Conservation (phyloP, 2,329 filamentous ascomycete genomes). For the Mycosphaerella arachidis region DNA sequence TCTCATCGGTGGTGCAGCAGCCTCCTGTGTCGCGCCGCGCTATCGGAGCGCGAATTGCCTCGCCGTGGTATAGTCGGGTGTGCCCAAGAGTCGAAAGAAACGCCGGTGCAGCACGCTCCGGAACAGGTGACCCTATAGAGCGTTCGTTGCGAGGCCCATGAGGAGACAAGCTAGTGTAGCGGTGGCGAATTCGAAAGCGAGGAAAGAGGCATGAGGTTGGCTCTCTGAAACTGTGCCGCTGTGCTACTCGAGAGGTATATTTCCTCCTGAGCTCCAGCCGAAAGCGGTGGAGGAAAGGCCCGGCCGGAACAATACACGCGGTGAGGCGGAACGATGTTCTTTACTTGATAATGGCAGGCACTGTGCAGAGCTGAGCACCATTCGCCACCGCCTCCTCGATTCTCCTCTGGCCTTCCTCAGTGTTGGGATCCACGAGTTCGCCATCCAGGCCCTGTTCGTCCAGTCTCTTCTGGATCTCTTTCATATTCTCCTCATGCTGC, state of each 20-base stretch:
- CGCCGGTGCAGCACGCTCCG: no score
- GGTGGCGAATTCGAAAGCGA: no score
- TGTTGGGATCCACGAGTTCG: background rate
- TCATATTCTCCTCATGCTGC: background rate
- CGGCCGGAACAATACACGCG: background rate
- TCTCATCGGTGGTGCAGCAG: slow-evolving; percentile 17
- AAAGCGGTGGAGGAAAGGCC: background rate
- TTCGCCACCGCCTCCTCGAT: background rate
- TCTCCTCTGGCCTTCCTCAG: background rate
- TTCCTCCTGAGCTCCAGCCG: background rate
- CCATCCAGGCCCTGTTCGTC: background rate
- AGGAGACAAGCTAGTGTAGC: no score
- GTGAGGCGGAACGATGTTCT: background rate
- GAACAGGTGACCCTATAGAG: no score
- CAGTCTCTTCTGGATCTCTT: background rate
- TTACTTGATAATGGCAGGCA: background rate
- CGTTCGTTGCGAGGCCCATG: no score
- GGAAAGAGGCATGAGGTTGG: slow-evolving; percentile 37
- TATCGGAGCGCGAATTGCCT: no score
- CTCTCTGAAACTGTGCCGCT: slow-evolving; percentile 92
- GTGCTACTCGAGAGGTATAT: slow-evolving; percentile 56
- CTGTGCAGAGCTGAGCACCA: background rate
- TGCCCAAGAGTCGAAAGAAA: no score
- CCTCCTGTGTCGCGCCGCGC: background rate
- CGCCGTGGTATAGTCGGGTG: no score